phyloP scores from a whole-genome alignment of 257 asterid genomes.

The Ophiorrhiza pumila region DNA sequence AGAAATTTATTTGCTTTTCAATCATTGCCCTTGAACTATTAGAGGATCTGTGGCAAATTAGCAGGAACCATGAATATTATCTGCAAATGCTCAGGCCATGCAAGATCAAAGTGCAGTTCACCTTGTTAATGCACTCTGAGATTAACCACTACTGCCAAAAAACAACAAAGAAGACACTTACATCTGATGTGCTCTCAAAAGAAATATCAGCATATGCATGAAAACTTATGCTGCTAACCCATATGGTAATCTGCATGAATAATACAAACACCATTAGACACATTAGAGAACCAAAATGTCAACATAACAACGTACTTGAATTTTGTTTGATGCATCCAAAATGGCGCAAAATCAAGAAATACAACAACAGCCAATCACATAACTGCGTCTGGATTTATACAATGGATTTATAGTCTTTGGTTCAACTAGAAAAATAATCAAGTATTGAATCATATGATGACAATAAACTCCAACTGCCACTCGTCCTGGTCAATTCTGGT shows the following conservation, averaged over 20 bases:
- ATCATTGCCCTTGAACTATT: neutral
- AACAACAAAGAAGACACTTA: slow-evolving; percentile 40
- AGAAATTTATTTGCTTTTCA: neutral
- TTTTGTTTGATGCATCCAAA: neutral
- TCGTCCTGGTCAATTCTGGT: neutral
- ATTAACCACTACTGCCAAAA: neutral
- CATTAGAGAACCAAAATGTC: slow-evolving; percentile 2
- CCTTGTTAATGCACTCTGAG: neutral
- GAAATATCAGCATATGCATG: slow-evolving; percentile 84
- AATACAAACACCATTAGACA: slow-evolving; percentile 22
- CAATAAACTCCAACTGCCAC: neutral
- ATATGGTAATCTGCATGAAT: slow-evolving; percentile 66
- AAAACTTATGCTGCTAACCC: slow-evolving; percentile 83
- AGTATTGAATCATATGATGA: neutral
- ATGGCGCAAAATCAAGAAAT: neutral
- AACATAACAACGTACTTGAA: neutral
- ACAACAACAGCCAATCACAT: neutral
- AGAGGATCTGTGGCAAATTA: neutral
- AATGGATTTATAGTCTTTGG: no score
- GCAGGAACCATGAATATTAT: neutral
- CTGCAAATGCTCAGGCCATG: neutral
- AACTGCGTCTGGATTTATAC: neutral
- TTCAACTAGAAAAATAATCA: neutral
- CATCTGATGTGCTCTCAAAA: slow-evolving; percentile 72
- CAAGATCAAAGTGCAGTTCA: slow-evolving; percentile 2